Base-by-base conservation (phyloP, 164 flowering plant genomes). In the Aristolochia fimbriata region DNA sequence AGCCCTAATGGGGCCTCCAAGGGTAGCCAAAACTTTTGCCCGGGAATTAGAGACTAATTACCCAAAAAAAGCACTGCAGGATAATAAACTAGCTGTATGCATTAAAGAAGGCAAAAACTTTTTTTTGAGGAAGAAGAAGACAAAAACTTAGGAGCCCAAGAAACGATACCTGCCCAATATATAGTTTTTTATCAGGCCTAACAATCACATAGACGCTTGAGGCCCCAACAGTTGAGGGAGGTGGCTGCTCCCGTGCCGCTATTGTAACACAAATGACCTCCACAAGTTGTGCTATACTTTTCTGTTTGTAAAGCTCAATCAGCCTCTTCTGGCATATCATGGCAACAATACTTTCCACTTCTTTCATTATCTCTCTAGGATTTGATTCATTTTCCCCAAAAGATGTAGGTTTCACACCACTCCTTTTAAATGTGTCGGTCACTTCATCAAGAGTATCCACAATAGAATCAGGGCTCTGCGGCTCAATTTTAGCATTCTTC, bases 221-320 rank as follows among this genome's bases (percentile, higher is more conserved):
- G 70, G 84, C 78, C 65, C 97, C 96, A 20, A 90, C 71, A 19
- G 87, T 73, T 49, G 96, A 86, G 59, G 99, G 99, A 58, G 99
- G 99, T 9, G 99, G 96, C 51, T 70, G 85, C 68, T 93, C 94
- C 75, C 82, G 73, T 20, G 84, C 75, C 66, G 71, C 76, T 65
- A 93, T 70, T 0, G 65, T 23, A 16, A 84, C 68, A 70, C 84
- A 93, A n/a, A 65, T 70, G n/a, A 85, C 56, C 20, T 63, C 79
- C 20, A 72, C 62, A 68, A 63, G 54, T 65, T 70, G 81, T 31
- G 78, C 59, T 19, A 56, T 23, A 58, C 61, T 65, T 62, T 70
- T 73, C 67, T 71, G 62, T 66, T 74, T 76, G 74, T 67, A 72
- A 24, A 84, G 76, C 70, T 82, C 83, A 43, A 20, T 65, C 62